These are phyloP conservation scores for Dendrobium nobile DNA, from an alignment of 106 monocot genomes.

Conservation along the genomic window DNA sequence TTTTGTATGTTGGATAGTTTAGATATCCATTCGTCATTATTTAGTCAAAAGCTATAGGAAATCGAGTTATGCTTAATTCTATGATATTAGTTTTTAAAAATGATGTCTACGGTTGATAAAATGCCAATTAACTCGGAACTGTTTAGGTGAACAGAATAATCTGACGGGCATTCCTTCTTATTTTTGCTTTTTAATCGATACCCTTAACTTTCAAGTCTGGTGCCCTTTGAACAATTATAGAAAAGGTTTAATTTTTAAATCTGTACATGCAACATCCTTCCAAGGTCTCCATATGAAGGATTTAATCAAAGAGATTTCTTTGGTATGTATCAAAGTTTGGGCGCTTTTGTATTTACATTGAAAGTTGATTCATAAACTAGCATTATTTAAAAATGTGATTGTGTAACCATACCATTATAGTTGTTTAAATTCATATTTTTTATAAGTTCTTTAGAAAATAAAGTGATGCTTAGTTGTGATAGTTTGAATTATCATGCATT, in stretches of 20 bases:
- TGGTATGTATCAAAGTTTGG: not conserved
- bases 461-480: too few species aligned
- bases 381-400: not conserved
- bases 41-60: not conserved
- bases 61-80: not conserved
- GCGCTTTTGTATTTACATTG: not conserved
- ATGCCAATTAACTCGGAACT: too few species aligned
- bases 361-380: not conserved
- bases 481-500: too few species aligned
- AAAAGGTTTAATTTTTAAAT: not conserved
- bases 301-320: not conserved
- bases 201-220: not conserved
- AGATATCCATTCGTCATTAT: not conserved
- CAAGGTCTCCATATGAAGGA: not conserved
- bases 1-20: not conserved
- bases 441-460: not conserved
- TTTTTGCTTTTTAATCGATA: not conserved
- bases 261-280: not conserved
- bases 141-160: too few species aligned
- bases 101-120: too few species aligned
- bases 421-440: not conserved
- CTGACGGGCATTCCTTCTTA: too few species aligned
- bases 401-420: not conserved
- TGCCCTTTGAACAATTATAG: not conserved
- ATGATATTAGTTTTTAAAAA: too few species aligned